A percentile compares a stretch with the other conserved stretches of the same genome.
Evolutionary conservation across 495 filamentous ascomycete genomes (phyloP).

Genomic region (Penicillium daleae): DNA sequence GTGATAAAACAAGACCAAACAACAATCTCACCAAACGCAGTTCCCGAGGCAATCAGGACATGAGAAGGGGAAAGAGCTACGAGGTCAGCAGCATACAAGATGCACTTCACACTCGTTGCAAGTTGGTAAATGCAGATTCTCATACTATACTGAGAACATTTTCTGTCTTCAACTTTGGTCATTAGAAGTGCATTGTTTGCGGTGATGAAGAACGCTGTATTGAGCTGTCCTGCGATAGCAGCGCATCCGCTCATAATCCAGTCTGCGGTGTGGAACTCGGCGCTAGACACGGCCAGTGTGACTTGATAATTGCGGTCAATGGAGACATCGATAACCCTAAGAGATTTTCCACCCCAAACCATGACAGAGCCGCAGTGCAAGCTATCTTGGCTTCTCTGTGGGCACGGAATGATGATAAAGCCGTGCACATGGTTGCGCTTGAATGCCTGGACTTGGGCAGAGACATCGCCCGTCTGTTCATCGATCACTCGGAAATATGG

Average conservation of each 20-base stretch:
- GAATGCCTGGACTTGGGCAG: slow-evolving; percentile 38
- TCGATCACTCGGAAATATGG: slow-evolving; percentile 43
- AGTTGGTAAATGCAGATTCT: slow-evolving; percentile 45
- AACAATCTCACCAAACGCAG: slow-evolving; percentile 90
- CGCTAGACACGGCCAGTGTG: slow-evolving; percentile 29
- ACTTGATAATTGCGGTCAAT: neutral
- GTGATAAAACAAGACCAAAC: slow-evolving; percentile 74
- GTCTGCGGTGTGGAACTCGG: slow-evolving; percentile 60
- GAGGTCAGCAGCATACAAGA: slow-evolving; percentile 84
- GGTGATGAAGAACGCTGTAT: slow-evolving; percentile 61
- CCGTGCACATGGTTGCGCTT: slow-evolving; percentile 50
- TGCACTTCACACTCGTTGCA: slow-evolving; percentile 74
- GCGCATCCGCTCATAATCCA: slow-evolving; percentile 81
- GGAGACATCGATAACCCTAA: slow-evolving; percentile 61
- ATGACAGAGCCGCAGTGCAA: slow-evolving; percentile 55
- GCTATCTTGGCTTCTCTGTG: slow-evolving; percentile 17
- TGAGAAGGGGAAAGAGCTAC: slow-evolving; percentile 56
- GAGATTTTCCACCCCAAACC: slow-evolving; percentile 72
- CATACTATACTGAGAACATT: slow-evolving; percentile 25
- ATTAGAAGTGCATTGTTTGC: slow-evolving; percentile 80
- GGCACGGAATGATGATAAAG: slow-evolving; percentile 33
- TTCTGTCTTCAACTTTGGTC: slow-evolving; percentile 32
- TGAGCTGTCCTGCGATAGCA: slow-evolving; percentile 23
- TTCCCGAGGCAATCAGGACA: slow-evolving; percentile 82
- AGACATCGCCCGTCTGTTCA: slow-evolving; percentile 36